phyloP scores from a whole-genome alignment of 2,329 filamentous ascomycete species.

The Alternaria ethzedia region DNA sequence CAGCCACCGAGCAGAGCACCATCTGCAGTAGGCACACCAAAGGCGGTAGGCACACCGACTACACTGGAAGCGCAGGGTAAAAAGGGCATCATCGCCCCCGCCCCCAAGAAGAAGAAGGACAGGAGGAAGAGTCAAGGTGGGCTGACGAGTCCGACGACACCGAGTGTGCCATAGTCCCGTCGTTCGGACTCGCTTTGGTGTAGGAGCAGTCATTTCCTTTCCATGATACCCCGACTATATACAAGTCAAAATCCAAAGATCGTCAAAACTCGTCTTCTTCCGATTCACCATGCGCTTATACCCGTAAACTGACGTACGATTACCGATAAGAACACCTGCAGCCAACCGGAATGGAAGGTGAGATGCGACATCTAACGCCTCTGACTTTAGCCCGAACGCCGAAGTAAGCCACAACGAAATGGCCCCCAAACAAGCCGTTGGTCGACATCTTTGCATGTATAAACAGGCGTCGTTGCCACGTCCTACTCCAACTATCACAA shows the following conservation, averaged over 20 bases:
- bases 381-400: neutral
- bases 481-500: neutral
- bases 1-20: slow-evolving; percentile 32
- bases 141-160: slow-evolving; percentile 42
- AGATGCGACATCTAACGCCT: neutral
- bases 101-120: slow-evolving; percentile 41
- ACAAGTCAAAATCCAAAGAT: neutral
- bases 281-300: neutral
- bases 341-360: neutral
- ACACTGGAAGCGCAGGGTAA: slow-evolving; percentile 24
- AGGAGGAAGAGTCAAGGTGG: slow-evolving; percentile 48
- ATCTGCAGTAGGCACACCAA: slow-evolving; percentile 40
- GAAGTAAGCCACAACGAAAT: neutral
- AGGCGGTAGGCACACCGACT: slow-evolving; percentile 25
- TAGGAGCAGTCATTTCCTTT: neutral
- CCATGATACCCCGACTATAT: slow-evolving; percentile 9
- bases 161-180: slow-evolving; percentile 16
- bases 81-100: slow-evolving; percentile 34
- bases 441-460: neutral
- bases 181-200: neutral
- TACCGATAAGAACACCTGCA: slow-evolving; percentile 3
- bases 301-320: slow-evolving; percentile 17
- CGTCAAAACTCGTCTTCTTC: neutral
- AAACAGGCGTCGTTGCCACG: neutral
- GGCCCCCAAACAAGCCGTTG: neutral